Conservation (phyloP, 176 grass and related monocot species). For the Eragrostis nindensis region DNA sequence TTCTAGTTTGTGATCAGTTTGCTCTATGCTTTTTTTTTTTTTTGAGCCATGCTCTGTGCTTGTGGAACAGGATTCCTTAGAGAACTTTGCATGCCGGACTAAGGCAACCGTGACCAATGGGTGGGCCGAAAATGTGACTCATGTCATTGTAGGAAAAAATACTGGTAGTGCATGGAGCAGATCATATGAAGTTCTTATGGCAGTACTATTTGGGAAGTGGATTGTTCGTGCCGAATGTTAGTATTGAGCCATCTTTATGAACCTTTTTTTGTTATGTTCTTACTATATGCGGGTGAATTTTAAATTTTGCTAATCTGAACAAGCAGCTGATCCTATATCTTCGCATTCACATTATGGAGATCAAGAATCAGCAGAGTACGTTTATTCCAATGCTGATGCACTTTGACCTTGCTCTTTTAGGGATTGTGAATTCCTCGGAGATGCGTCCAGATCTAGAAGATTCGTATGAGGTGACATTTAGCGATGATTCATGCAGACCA, state of each 20-base stretch:
- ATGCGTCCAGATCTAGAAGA: constrained; percentile 13
- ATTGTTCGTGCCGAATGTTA: constrained; percentile 45
- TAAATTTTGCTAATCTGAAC: background rate
- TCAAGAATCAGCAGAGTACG: background rate
- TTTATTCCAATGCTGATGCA: background rate
- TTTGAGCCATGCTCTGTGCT: background rate
- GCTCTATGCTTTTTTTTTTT: background rate
- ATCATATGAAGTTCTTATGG: constrained; percentile 57
- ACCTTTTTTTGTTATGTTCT: background rate
- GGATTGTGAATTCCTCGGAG: constrained; percentile 24
- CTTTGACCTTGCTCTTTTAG: constrained; percentile 26
- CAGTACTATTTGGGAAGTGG: constrained; percentile 47
- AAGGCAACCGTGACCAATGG: background rate
- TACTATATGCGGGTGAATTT: background rate
- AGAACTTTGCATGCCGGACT: constrained; percentile 41
- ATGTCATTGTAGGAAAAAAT: constrained; percentile 49
- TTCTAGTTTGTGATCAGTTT: constrained; percentile 1
- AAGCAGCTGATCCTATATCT: constrained; percentile 7
- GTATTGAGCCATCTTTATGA: constrained; percentile 11
- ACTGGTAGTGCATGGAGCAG: background rate
- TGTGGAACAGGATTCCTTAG: constrained; percentile 35
- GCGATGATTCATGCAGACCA: background rate
- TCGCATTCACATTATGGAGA: background rate
- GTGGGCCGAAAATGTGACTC: constrained; percentile 52
- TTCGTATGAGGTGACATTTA: constrained; percentile 39